These are phyloP conservation scores for Flammula alnicola DNA, from an alignment of 1,284 basidiomycete genomes.

Conservation along the genomic window DNA sequence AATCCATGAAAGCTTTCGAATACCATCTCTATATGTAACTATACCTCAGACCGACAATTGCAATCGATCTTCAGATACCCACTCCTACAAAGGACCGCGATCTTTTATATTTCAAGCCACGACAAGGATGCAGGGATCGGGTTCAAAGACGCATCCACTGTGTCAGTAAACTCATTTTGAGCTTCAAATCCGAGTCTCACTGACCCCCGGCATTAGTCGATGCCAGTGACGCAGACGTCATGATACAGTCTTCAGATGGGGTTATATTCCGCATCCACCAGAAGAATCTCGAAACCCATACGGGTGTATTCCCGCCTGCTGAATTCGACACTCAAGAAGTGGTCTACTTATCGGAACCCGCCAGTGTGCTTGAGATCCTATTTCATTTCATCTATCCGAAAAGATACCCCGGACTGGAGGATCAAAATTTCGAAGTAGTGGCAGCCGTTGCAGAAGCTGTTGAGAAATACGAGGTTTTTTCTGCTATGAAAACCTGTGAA, in stretches of 20 bases:
- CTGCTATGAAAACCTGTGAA: slow-evolving; percentile 7
- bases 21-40: too few species aligned
- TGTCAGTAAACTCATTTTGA: too few species aligned
- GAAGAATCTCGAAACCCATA: slow-evolving; percentile 13
- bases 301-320: slow-evolving; percentile 13
- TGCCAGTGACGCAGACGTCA: slow-evolving; percentile 15
- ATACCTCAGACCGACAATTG: too few species aligned
- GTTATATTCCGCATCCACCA: slow-evolving; percentile 14
- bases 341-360: slow-evolving; percentile 4
- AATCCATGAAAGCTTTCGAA: too few species aligned
- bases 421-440: background rate
- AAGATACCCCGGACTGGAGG: slow-evolving; percentile 6
- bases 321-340: slow-evolving; percentile 10
- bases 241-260: slow-evolving; percentile 13
- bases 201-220: too few species aligned
- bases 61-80: too few species aligned
- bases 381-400: slow-evolving; percentile 10
- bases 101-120: too few species aligned
- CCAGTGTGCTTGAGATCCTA: slow-evolving; percentile 4
- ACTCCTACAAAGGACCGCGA: too few species aligned
- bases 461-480: slow-evolving; percentile 17
- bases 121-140: too few species aligned
- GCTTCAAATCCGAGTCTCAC: too few species aligned
- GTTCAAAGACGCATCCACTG: too few species aligned
- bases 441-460: slow-evolving; percentile 14